phyloP scores from a whole-genome alignment of 164 flowering plant genomes.

The Tetrastigma voinierianum region DNA sequence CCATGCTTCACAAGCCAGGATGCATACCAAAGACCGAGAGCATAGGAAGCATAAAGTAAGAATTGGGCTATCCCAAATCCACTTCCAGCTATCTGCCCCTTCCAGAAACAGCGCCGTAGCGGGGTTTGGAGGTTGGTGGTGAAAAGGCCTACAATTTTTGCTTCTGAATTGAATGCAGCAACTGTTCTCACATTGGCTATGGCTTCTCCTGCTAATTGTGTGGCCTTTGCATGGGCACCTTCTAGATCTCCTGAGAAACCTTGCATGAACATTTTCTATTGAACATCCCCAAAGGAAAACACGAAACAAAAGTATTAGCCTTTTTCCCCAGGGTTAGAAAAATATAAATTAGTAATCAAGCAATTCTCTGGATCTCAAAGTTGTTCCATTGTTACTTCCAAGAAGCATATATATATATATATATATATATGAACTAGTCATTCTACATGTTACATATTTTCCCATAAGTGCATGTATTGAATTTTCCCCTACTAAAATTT shows the following conservation, averaged over 20 bases:
- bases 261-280: conserved; percentile 94
- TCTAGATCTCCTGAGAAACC: conserved; percentile 97
- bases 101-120: conserved; percentile 82
- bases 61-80: conserved; percentile 93
- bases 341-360: background rate
- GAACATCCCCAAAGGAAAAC: conserved; percentile 10
- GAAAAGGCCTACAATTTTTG: conserved; percentile 75
- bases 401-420: background rate
- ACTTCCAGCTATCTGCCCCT: conserved; percentile 95
- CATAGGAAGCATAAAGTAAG: conserved; percentile 83
- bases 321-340: too few relatives aligned
- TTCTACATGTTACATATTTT: background rate
- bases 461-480: background rate
- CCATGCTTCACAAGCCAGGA: conserved; percentile 97
- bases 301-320: background rate
- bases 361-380: background rate
- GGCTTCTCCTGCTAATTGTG: conserved; percentile 97
- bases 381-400: background rate
- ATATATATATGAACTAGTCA: too few relatives aligned
- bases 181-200: conserved; percentile 91
- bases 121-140: conserved; percentile 62
- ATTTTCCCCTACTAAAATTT: background rate
- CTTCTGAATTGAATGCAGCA: conserved; percentile 94
- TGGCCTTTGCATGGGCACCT: conserved; percentile 87
- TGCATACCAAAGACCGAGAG: conserved; percentile 96